phyloP scores from a whole-genome alignment of 1,139 yeast genomes.

The Waltiozyma sp. region DNA sequence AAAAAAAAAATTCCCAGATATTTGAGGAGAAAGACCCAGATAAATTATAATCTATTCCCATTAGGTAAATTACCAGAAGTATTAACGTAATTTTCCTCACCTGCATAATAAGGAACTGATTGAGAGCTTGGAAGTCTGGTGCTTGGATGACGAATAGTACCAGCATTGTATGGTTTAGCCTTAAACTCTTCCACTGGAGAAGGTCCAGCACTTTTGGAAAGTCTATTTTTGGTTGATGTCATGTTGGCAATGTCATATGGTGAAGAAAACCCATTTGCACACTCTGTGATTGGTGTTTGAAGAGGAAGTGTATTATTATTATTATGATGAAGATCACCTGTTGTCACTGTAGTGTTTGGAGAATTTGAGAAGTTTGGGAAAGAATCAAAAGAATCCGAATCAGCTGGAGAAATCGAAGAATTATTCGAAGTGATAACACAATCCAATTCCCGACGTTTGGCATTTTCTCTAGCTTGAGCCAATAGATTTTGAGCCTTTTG shows the following conservation, averaged over 20 bases:
- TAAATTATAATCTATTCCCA: background rate
- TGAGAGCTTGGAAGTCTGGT: constrained; percentile 5
- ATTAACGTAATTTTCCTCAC: no score
- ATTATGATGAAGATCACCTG: constrained; percentile 7
- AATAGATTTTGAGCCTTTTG: constrained; percentile 78
- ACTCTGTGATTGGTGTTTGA: constrained; percentile 10
- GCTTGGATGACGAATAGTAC: constrained; percentile 13
- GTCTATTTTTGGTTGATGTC: constrained; percentile 31
- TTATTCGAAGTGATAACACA: constrained; percentile 6
- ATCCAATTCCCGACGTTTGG: constrained; percentile 47
- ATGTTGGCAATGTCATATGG: constrained; percentile 46
- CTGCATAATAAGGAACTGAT: background rate
- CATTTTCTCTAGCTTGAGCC: constrained; percentile 71
- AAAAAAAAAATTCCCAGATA: no score
- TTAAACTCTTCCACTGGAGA: constrained; percentile 15
- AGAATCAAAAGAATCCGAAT: constrained; percentile 19
- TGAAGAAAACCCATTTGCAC: constrained; percentile 39
- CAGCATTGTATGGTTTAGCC: constrained; percentile 13
- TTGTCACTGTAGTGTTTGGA: constrained; percentile 18
- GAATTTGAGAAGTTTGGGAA: constrained; percentile 11
- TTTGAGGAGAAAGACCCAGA: no score
- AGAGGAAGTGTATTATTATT: background rate
- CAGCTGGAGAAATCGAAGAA: constrained; percentile 14
- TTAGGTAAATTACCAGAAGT: background rate
- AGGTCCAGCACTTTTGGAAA: constrained; percentile 9